Conservation (phyloP, 768 basidiomycete species). For the Suillus brevipes region DNA sequence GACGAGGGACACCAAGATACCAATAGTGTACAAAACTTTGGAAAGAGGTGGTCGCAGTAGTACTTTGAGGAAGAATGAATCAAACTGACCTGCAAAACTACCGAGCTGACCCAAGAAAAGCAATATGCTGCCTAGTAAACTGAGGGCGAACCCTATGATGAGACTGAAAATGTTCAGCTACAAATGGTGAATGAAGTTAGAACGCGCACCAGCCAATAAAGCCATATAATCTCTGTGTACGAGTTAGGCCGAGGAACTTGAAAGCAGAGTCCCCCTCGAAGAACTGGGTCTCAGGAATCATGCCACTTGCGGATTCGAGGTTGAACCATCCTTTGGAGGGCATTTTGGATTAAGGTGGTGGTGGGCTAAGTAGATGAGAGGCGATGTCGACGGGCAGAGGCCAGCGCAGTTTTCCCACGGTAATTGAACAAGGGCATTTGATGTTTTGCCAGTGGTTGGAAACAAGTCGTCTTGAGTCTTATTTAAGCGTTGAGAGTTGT, state of each 20-base stretch:
- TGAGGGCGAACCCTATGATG: conserved; percentile 73
- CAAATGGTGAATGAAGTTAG: neutral
- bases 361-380: too few relatives aligned
- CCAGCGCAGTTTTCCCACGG: neutral
- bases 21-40: conserved; percentile 78
- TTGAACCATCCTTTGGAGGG: conserved; percentile 84
- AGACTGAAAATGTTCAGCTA: conserved; percentile 48
- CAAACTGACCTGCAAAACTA: conserved; percentile 71
- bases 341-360: conserved; percentile 29
- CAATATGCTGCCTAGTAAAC: conserved; percentile 75
- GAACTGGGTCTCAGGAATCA: conserved; percentile 76
- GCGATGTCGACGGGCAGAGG: neutral
- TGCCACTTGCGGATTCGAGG: conserved; percentile 62
- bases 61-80: neutral
- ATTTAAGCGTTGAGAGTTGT: too few relatives aligned
- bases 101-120: conserved; percentile 69
- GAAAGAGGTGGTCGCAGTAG: conserved; percentile 7
- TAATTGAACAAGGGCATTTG: neutral
- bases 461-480: too few relatives aligned
- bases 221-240: conserved; percentile 82
- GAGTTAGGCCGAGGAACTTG: conserved; percentile 72
- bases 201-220: conserved; percentile 74
- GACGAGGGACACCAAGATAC: conserved; percentile 77
- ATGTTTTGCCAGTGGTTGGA: neutral
- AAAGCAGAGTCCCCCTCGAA: conserved; percentile 92